A percentile compares a stretch with the other conserved stretches of the same genome.
Evolutionary conservation across 768 basidiomycete species (phyloP).

Genomic region (Russula abietina): DNA sequence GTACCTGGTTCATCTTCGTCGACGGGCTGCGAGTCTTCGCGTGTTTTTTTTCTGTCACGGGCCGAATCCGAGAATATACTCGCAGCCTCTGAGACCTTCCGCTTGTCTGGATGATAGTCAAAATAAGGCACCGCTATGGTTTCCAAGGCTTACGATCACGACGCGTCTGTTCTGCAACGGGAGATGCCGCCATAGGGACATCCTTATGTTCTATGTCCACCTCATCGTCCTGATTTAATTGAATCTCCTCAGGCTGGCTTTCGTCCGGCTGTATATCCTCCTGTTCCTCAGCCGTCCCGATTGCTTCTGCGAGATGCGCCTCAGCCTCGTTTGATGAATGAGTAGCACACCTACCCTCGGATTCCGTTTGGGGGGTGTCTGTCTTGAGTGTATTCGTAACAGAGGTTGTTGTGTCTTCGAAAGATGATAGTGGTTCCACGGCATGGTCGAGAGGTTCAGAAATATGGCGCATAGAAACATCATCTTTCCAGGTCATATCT

Average conservation of each 20-base stretch:
- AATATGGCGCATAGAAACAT: background rate
- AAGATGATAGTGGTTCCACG: background rate
- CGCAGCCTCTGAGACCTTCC: slow-evolving; percentile 54
- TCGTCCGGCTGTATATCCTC: background rate
- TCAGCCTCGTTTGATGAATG: background rate
- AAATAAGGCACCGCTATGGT: background rate
- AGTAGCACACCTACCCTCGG: background rate
- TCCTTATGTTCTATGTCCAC: slow-evolving; percentile 15
- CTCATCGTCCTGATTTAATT: background rate
- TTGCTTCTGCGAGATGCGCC: slow-evolving; percentile 1
- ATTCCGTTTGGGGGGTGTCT: background rate
- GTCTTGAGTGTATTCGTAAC: background rate
- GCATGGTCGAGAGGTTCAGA: slow-evolving; percentile 3
- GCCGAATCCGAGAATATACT: slow-evolving; percentile 36
- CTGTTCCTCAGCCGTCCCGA: background rate
- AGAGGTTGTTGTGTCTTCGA: background rate
- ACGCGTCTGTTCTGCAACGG: slow-evolving; percentile 16
- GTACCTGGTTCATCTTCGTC: slow-evolving; percentile 55
- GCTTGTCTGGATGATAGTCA: slow-evolving; percentile 45
- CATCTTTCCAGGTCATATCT: background rate
- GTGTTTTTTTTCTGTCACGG: slow-evolving; percentile 49
- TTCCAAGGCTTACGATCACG: slow-evolving; percentile 19
- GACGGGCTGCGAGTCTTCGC: slow-evolving; percentile 63
- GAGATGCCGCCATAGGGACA: background rate
- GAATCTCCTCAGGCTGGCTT: background rate